A percentile compares a stretch with the other conserved stretches of the same genome.
Evolutionary conservation across 1,284 basidiomycete species (phyloP).

Genomic region (Baeospora myosura): DNA sequence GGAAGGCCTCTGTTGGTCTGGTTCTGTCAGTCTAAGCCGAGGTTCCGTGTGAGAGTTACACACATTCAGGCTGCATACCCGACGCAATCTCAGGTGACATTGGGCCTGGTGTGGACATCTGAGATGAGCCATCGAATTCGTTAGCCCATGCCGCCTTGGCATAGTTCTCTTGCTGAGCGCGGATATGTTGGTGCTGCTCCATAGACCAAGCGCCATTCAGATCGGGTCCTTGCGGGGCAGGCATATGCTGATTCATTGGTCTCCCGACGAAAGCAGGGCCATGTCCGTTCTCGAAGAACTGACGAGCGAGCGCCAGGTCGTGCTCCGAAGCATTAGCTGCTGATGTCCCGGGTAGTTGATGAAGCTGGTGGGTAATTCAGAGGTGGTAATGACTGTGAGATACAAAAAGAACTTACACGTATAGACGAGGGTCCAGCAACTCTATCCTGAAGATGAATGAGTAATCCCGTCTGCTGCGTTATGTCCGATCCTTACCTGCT

Average conservation of each 20-base stretch:
- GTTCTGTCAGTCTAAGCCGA: neutral
- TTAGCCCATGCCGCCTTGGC: conserved; percentile 35
- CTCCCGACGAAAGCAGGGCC: conserved; percentile 28
- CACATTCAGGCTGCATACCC: conserved; percentile 7
- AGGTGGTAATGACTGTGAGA: neutral
- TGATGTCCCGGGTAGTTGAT: conserved; percentile 58
- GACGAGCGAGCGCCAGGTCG: conserved; percentile 68
- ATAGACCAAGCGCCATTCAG: conserved; percentile 49
- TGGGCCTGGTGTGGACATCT: conserved; percentile 11
- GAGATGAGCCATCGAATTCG: conserved; percentile 34
- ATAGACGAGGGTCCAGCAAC: conserved; percentile 66
- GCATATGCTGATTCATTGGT: conserved; percentile 30
- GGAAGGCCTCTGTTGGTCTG: conserved; percentile 21
- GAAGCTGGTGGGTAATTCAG: conserved; percentile 40
- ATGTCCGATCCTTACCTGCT: conserved; percentile 49
- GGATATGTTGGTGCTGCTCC: conserved; percentile 35
- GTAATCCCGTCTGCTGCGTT: conserved; percentile 7
- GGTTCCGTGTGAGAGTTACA: conserved; percentile 2
- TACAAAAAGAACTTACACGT: conserved; percentile 36
- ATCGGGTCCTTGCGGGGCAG: conserved; percentile 23
- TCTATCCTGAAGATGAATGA: conserved; percentile 54
- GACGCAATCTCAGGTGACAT: conserved; percentile 3
- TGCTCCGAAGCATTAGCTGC: conserved; percentile 44
- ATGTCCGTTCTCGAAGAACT: conserved; percentile 63
- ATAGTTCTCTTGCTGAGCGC: conserved; percentile 24